Base-by-base conservation (phyloP, 73 alveolate genomes). In the Paramecium sexaurelia region DNA sequence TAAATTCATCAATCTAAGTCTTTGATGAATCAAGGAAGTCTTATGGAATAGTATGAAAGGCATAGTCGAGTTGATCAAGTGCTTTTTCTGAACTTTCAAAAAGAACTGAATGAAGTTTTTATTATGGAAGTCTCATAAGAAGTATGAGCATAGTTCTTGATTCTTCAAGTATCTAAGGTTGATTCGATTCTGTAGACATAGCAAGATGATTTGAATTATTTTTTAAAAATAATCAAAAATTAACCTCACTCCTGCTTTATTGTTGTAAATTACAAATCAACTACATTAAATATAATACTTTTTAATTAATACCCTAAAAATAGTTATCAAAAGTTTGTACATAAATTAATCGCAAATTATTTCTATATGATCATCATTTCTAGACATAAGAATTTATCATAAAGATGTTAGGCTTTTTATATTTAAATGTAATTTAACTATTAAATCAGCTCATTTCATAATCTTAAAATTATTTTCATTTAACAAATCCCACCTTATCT, bases 1-100 rank as follows among this genome's bases (percentile, higher is more conserved):
- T 71, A 20, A 71, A 71, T 71, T 71, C 57, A 37, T 71, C 86
- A 8, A 71, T 71, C 19, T 71, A 61, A 19, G 57, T 37, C 56
- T 71, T 32, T 7, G 86, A 71, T 37, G 55, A 71, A 22, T 71
- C 55, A 32, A 71, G 86, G 86, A 71, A 71, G 35, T 71, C 86
- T 7, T 32, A 11, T 3, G 86, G 86, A 3, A 71, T 37, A 11
- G 55, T 20, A 10, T 71, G 55, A 36, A 71, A 71, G 32, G 86
- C 86, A 19, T 36, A 27, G 15, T 71, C 55, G 9, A 71, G 35
- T 37, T 71, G 35, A 37, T 71, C 86, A 35, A 71, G 56, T 3
- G 56, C 86, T 37, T 71, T 71, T 22, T 71, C 86, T 35, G 55
- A 35, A 37, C 57, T 27, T 71, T 37, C 86, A 17, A 71, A 71